These are phyloP conservation scores for Claviceps maximensis DNA, from an alignment of 2,329 filamentous ascomycete species.

Conservation along the genomic window DNA sequence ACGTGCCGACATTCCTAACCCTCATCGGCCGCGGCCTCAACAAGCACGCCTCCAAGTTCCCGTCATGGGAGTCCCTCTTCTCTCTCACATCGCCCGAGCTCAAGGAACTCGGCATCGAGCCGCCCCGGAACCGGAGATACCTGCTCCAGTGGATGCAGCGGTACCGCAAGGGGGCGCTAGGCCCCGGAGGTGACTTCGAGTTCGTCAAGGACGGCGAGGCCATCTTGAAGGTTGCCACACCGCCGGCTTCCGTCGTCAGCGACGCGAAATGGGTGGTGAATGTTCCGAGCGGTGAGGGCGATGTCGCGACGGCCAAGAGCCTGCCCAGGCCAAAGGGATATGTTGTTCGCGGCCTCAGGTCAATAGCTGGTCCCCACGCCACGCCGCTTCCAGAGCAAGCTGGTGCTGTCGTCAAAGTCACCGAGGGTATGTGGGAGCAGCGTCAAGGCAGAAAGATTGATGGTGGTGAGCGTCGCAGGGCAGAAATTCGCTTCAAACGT, in stretches of 20 bases:
- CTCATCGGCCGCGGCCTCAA: slow-evolving; percentile 80
- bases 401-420: slow-evolving; percentile 53
- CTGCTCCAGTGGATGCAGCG: slow-evolving; percentile 78
- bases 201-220: slow-evolving; percentile 49
- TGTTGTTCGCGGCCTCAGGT: slow-evolving; percentile 52
- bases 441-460: slow-evolving; percentile 82
- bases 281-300: slow-evolving; percentile 33
- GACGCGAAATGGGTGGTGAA: slow-evolving; percentile 41
- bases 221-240: slow-evolving; percentile 34
- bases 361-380: slow-evolving; percentile 64
- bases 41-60: slow-evolving; percentile 74
- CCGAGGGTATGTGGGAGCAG: slow-evolving; percentile 90
- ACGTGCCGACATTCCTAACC: slow-evolving; percentile 73
- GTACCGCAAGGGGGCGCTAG: slow-evolving; percentile 65
- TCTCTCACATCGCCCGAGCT: slow-evolving; percentile 65
- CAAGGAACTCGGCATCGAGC: slow-evolving; percentile 74
- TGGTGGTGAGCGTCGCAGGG: slow-evolving; percentile 82
- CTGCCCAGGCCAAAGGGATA: slow-evolving; percentile 32
- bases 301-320: slow-evolving; percentile 9
- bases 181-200: slow-evolving; percentile 69
- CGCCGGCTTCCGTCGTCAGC: slow-evolving; percentile 22
- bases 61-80: slow-evolving; percentile 85
- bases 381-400: slow-evolving; percentile 51
- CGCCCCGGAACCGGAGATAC: slow-evolving; percentile 68
- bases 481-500: slow-evolving; percentile 78